Evolutionary conservation across 257 asterid genomes (phyloP).

Genomic region (Nicotiana paniculata): DNA sequence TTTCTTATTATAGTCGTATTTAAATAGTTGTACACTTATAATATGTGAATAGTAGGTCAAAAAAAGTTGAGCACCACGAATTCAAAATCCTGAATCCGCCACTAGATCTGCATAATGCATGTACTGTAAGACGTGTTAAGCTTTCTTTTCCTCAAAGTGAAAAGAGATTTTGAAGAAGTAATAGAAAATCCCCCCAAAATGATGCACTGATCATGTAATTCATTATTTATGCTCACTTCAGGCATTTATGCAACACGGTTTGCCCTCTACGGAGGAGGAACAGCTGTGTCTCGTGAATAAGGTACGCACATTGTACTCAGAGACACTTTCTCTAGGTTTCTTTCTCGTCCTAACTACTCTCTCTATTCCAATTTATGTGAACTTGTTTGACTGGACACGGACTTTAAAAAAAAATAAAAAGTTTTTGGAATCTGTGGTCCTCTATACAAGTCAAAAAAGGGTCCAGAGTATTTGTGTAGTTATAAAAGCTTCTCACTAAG

Average conservation of each 20-base stretch:
- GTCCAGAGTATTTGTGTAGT: no score
- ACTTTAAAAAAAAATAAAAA: no score
- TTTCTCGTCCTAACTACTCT: not conserved
- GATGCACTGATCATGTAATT: not conserved
- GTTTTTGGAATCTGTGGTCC: no score
- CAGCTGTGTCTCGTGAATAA: constrained; percentile 49
- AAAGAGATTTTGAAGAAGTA: not conserved
- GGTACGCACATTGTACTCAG: constrained; percentile 28
- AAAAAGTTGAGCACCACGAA: no score
- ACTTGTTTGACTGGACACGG: no score
- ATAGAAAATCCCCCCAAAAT: not conserved
- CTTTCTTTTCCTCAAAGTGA: not conserved
- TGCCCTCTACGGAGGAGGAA: constrained; percentile 75
- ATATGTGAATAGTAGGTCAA: no score
- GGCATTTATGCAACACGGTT: constrained; percentile 80
- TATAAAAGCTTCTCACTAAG: no score
- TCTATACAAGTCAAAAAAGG: no score
- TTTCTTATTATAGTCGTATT: no score
- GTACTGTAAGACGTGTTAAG: constrained; percentile 40
- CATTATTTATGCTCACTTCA: constrained; percentile 17
- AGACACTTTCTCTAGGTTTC: not conserved
- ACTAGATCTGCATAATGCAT: constrained; percentile 62
- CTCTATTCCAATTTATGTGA: no score
- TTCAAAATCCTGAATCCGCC: no score
- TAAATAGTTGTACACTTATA: no score